Base-by-base conservation (phyloP, 139 green algal species). In the Monoraphidium neglectum region DNA sequence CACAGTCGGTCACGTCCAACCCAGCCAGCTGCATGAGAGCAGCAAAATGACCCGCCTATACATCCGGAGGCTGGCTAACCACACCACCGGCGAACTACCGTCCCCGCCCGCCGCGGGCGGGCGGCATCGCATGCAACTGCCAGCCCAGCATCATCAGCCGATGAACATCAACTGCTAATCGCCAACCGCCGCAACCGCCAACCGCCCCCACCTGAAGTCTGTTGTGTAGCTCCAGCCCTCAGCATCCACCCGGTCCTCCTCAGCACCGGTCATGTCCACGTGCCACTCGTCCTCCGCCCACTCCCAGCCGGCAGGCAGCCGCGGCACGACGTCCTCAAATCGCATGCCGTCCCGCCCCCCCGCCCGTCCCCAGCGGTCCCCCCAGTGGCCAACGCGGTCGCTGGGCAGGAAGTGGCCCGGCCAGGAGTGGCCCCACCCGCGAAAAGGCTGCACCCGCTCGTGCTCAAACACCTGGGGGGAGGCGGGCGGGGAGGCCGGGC, bases 321-420 rank as follows among this genome's bases (percentile, higher is more conserved):
- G 76, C 2, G 88, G 88, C 23, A 84, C 87, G 16, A 92, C 88
- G 8, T 62, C 73, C 36, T 89, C 80, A 73, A 92, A 92, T 24
- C 75, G 67, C 82, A 89, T 89, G 78, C 72, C 84, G 28, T 71
- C 56, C 2, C 49, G 72, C 40, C 84, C 84, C 28, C 78, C 85
- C 15, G 88, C 85, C 37, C 56, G 69, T 26, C 84, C 86, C 43
- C 64, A 60, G 1, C 72, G 62, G 65, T 87, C 75, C 24, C 75
- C 76, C 90, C 90, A 95, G 57, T 92, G 89, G 2, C 88, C 84
- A 43, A 94, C 85, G 2, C 86, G 77, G 81, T 97, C 93, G 1
- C 83, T 90, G 12, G 93, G 93, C 66, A 97, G 86, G 82, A 97
- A 95, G 83, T 97, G 89, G 15, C 93, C 93, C 0, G 93, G 93